Conservation (phyloP, 2,329 filamentous ascomycete species). For the Teratosphaeria epicoccoides region DNA sequence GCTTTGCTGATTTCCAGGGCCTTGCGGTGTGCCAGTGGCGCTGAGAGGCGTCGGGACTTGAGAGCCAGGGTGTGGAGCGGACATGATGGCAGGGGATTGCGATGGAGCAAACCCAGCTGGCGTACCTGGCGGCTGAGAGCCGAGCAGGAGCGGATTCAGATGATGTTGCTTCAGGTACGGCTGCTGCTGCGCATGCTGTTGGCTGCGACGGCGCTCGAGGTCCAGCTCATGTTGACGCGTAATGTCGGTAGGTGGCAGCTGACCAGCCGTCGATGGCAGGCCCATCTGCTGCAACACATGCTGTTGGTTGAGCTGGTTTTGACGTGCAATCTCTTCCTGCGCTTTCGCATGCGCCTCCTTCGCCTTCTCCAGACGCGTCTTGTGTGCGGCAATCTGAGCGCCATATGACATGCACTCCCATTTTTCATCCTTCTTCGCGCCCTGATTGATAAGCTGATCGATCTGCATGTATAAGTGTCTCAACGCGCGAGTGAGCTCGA, state of each 20-base stretch:
- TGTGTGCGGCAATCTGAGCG: conserved; percentile 21
- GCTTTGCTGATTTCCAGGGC: neutral
- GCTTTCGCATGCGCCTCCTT: conserved; percentile 14
- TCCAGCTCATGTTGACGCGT: conserved; percentile 14
- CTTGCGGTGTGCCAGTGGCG: neutral
- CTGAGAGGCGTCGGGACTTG: neutral
- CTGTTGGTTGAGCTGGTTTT: conserved; percentile 14
- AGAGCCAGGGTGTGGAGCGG: neutral
- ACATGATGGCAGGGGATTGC: neutral
- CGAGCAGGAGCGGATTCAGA: conserved; percentile 13
- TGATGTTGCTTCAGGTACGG: conserved; percentile 14
- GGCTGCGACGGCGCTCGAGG: conserved; percentile 13
- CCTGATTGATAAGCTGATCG: conserved; percentile 24
- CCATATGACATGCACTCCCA: conserved; percentile 24
- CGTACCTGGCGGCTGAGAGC: conserved; percentile 6
- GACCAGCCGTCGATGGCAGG: conserved; percentile 4
- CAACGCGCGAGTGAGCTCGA: conserved; percentile 17
- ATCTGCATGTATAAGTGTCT: conserved; percentile 25
- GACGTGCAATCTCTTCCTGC: conserved; percentile 13
- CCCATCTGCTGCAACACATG: conserved; percentile 15
- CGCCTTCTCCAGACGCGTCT: conserved; percentile 13
- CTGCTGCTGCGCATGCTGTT: conserved; percentile 13
- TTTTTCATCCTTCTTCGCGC: conserved; percentile 9
- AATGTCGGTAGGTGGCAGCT: conserved; percentile 5
- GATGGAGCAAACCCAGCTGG: conserved; percentile 5